A percentile compares a stretch with the other conserved stretches of the same genome.
Conservation (phyloP, 23 red algal species). For the Cyanidioschyzon merolae region DNA sequence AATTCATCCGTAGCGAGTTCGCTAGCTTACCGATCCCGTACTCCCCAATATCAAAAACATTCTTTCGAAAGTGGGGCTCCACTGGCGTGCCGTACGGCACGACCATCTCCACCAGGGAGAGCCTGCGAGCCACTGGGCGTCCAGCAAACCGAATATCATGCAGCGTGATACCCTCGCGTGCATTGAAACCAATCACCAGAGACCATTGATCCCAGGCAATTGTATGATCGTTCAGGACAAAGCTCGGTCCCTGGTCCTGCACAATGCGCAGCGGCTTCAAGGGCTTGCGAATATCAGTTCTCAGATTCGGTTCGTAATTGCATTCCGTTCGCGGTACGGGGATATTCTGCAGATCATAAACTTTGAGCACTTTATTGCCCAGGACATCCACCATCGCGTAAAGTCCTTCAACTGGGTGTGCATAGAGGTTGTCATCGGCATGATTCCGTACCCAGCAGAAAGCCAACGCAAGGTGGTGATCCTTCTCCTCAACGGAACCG, state of each 20-base stretch:
- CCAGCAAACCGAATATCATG: constrained; percentile 35
- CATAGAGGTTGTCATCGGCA: constrained; percentile 66
- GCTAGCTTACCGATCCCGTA: constrained; percentile 63
- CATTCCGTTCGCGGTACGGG: constrained; percentile 22
- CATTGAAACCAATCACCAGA: constrained; percentile 56
- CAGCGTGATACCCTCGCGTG: constrained; percentile 49
- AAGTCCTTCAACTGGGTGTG: constrained; percentile 55
- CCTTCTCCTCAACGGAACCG: not conserved
- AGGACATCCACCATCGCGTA: constrained; percentile 52
- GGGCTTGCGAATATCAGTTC: constrained; percentile 18
- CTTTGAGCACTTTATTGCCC: constrained; percentile 24
- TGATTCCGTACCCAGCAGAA: constrained; percentile 22
- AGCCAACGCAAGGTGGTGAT: not conserved
- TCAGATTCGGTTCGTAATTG: constrained; percentile 27
- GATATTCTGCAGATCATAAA: constrained; percentile 22
- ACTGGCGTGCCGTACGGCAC: constrained; percentile 60
- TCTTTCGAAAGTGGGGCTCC: constrained; percentile 52
- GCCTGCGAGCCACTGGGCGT: constrained; percentile 35
- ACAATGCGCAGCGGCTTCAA: constrained; percentile 22
- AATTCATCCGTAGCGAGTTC: constrained; percentile 49
- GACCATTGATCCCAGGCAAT: constrained; percentile 68
- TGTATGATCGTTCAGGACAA: constrained; percentile 25
- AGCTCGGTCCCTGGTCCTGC: constrained; percentile 56
- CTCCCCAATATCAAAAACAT: constrained; percentile 76
- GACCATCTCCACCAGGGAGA: constrained; percentile 61